A percentile compares a stretch with the other conserved stretches of the same genome.
phyloP scores from a whole-genome alignment of 1,284 basidiomycete species.

The Uromyces viciae-fabae region DNA sequence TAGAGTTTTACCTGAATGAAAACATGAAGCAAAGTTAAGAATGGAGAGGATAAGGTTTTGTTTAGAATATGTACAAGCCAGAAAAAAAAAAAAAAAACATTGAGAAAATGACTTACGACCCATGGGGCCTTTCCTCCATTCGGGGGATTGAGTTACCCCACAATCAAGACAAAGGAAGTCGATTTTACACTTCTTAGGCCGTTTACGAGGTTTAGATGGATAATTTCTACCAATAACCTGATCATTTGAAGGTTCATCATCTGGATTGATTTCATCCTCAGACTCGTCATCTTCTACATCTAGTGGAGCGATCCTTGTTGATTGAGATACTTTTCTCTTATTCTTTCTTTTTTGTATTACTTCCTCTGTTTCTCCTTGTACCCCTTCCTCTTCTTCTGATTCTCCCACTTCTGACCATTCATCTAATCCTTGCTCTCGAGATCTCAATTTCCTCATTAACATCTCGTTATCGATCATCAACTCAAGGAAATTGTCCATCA shows the following conservation, averaged over 20 bases:
- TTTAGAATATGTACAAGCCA: no score
- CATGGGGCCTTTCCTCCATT: conserved; percentile 53
- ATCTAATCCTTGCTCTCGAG: conserved; percentile 42
- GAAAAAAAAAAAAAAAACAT: neutral
- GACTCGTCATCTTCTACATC: neutral
- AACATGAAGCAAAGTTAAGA: neutral
- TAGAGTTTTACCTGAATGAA: conserved; percentile 28
- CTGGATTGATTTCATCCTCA: neutral
- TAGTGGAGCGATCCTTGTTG: neutral
- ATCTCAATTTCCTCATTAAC: conserved; percentile 49
- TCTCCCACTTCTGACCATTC: neutral
- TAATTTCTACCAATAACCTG: neutral
- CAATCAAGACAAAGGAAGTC: conserved; percentile 54
- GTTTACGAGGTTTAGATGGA: conserved; percentile 43
- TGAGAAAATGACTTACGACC: conserved; percentile 52
- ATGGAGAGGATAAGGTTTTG: neutral
- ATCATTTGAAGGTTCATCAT: neutral
- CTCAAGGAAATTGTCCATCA: conserved; percentile 51
- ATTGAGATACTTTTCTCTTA: neutral
- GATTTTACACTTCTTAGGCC: conserved; percentile 19
- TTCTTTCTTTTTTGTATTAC: neutral
- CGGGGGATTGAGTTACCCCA: conserved; percentile 52
- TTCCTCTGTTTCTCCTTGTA: neutral
- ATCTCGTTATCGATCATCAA: conserved; percentile 53
- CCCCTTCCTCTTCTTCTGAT: no score